A percentile compares a stretch with the other conserved stretches of the same genome.
phyloP scores from a whole-genome alignment of 495 filamentous ascomycete species.

The Apiosordaria backusii region DNA sequence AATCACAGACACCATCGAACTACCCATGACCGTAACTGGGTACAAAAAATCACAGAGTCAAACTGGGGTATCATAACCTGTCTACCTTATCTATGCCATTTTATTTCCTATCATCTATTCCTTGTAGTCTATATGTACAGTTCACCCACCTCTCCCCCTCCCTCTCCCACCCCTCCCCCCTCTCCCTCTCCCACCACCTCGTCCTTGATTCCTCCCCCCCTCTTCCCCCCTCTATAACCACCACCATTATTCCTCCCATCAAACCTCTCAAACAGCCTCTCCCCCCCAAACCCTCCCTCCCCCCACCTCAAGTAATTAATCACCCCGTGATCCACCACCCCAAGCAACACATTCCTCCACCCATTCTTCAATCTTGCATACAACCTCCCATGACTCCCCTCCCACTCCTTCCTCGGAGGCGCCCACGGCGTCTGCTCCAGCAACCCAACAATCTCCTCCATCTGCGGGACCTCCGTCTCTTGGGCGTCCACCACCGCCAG shows the following conservation, averaged over 20 bases:
- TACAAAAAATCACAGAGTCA: background rate
- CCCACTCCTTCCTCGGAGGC: conserved; percentile 52
- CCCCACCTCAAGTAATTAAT: conserved; percentile 79
- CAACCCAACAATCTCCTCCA: conserved; percentile 65
- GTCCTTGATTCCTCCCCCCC: conserved; percentile 33
- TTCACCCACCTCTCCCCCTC: background rate
- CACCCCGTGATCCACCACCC: conserved; percentile 84
- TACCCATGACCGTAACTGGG: no score
- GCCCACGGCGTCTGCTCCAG: conserved; percentile 65
- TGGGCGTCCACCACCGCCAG: conserved; percentile 77
- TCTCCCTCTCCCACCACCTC: conserved; percentile 14
- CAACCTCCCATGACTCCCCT: conserved; percentile 37
- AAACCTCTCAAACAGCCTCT: conserved; percentile 60
- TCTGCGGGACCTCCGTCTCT: conserved; percentile 63
- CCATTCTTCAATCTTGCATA: conserved; percentile 79
- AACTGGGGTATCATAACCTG: background rate
- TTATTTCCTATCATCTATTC: background rate
- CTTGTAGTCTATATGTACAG: background rate
- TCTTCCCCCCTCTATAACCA: conserved; percentile 39
- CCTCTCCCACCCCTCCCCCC: conserved; percentile 6
- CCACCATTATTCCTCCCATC: conserved; percentile 32
- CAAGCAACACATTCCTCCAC: conserved; percentile 76
- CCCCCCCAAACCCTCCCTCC: conserved; percentile 75
- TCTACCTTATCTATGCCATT: background rate
- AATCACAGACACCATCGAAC: no score